Evolutionary conservation across 306 rosid genomes (phyloP), one percentile per base, ranked within the genome.

Genomic region (Sicyos edulis): DNA sequence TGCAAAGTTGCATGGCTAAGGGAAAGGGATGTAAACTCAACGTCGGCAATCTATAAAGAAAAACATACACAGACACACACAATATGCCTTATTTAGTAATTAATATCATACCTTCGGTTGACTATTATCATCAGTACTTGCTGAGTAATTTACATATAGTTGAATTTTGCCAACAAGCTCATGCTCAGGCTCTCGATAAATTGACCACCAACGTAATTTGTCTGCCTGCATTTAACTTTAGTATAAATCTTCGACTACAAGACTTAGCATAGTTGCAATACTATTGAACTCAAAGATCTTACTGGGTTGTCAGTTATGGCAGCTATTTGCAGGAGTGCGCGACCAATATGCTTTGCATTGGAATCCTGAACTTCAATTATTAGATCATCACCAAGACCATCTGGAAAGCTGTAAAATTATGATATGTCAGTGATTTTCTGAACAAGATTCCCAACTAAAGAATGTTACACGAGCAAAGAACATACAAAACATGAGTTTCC

Each of bases 141-240:
- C 88, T 9, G 96, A 86, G 77, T 95, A 95, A 70, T 60, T 72
- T 77, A 87, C 79, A 78, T 82, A 76, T 11, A 95, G 91, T 82
- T 95, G 99, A 82, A 91, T 75, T 81, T 91, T 89, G 45, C 97
- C 99, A 34, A 89, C 91, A 72, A 84, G 88, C 73, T 87, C 96
- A 74, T 95, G 99, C 58, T 80, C 95, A 10, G 92, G 92, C 78
- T 91, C 97, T 0, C 74, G 86, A 71, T 87, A 91, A 66, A 95
- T 71, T 51, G 92, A 84, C 89, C 96, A 95, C 99, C 99, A 95
- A 54, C 99, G 95, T 82, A 91, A 76, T 83, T 91, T 95, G 82
- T 95, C 97, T 55, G 92, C 84, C 99, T 95, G 88, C 85, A 73
- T 80, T 76, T 78, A 80, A 75, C 73, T 70, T 49, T 50, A 66